phyloP scores from a whole-genome alignment of 2,329 filamentous ascomycete genomes.

The Fusarium lyarnte region DNA sequence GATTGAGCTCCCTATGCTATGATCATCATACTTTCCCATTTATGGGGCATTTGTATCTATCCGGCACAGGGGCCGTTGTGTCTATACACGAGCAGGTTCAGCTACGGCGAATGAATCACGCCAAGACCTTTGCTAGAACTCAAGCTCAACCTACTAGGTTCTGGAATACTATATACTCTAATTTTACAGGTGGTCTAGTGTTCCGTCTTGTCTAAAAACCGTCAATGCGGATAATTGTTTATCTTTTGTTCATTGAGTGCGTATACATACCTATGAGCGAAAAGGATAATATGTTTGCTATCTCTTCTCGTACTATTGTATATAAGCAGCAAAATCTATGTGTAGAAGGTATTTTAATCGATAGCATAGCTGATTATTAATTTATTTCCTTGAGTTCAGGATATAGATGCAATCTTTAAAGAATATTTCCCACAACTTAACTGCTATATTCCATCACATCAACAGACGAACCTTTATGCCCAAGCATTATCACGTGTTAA shows the following conservation, averaged over 20 bases:
- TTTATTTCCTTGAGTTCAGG: accelerated
- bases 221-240: neutral
- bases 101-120: neutral
- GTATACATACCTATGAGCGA: neutral
- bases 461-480: neutral
- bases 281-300: neutral
- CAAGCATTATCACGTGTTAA: too few relatives aligned
- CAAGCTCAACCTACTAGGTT: neutral
- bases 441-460: neutral
- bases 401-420: accelerated
- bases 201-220: neutral
- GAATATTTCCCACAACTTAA: accelerated
- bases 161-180: neutral
- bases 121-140: neutral
- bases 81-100: neutral
- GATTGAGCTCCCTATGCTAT: neutral
- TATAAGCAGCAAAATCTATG: neutral
- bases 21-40: neutral
- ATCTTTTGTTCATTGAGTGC: neutral
- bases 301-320: neutral
- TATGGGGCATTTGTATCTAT: too few relatives aligned
- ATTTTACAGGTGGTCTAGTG: too few relatives aligned
- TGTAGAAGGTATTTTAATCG: too few relatives aligned
- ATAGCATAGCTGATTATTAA: accelerated
- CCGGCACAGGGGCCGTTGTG: neutral